Conservation (phyloP, 2,329 filamentous ascomycete species). For the Colletotrichum karsti region DNA sequence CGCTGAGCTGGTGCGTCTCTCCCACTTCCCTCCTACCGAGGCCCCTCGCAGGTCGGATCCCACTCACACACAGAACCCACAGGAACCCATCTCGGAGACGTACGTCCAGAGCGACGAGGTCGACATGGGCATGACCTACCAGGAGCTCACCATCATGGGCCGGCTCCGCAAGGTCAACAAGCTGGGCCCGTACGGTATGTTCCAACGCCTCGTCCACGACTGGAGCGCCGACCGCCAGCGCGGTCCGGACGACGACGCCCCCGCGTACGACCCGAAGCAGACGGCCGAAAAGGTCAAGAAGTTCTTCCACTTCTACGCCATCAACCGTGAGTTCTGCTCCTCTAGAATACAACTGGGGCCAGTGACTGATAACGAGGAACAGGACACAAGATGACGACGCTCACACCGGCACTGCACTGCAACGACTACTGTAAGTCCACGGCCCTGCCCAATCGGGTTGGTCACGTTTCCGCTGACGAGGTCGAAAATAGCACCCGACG, state of each 20-base stretch:
- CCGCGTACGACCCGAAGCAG: slow-evolving; percentile 44
- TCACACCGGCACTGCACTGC: slow-evolving; percentile 29
- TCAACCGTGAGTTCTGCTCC: slow-evolving; percentile 51
- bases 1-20: slow-evolving; percentile 56
- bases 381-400: slow-evolving; percentile 31
- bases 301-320: slow-evolving; percentile 64
- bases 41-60: neutral
- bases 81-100: slow-evolving; percentile 69
- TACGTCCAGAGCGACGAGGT: slow-evolving; percentile 62
- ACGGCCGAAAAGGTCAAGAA: slow-evolving; percentile 50
- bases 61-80: neutral
- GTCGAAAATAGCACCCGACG: slow-evolving; percentile 33
- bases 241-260: slow-evolving; percentile 36
- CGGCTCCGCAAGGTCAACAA: slow-evolving; percentile 54
- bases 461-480: neutral
- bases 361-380: neutral
- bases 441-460: neutral
- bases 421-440: slow-evolving; percentile 27
- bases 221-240: slow-evolving; percentile 47
- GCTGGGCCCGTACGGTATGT: slow-evolving; percentile 57
- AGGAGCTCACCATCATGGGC: slow-evolving; percentile 48
- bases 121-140: slow-evolving; percentile 63
- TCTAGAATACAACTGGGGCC: too few relatives aligned
- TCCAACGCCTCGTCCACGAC: slow-evolving; percentile 52
- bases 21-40: neutral